Base-by-base conservation (phyloP, 169 alveolate genomes). In the Cystoisospora suis region DNA sequence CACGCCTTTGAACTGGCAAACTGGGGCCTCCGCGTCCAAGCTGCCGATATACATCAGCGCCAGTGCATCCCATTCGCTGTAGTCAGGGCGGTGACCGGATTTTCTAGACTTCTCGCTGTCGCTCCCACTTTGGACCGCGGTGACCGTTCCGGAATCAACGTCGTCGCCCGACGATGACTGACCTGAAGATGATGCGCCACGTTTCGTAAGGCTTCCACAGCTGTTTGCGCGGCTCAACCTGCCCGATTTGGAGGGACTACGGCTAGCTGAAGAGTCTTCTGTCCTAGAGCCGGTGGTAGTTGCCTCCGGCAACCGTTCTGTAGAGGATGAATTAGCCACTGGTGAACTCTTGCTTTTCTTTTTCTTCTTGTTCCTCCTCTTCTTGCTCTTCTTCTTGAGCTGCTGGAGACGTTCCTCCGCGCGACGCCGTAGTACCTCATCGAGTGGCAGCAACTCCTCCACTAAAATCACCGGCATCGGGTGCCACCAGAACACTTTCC, bases 21-120 rank as follows among this genome's bases (percentile, higher is more conserved):
- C 83, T 36, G 83, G 83, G 3, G 46, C 20, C 3, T 72, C 83
- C 7, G 83, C 47, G 83, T 40, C 47, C 23, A 72, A 56, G 83
- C 83, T 72, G 46, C 83, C 83, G 17, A 72, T 40, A 38, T 72
- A 72, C 58, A 72, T 40, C n/a, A 72, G 45, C n/a, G 56, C 49
- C 36, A 72, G 58, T 27, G 45, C 83, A 36, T 72, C 83, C 83
- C 83, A 72, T 32, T 72, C 83, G 53, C 83, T 36, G 40, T 65
- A 65, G 56, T 72, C 83, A 1, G 56, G 42, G 12, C 58, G 56
- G 7, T 27, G 38, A 34, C 58, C 32, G 58, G 15, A 9, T 0
- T 7, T 1, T 5, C 12, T 34, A 1, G 38, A 29, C 3, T 46
- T 40, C 47, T 38, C 56, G 27, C 58, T 32, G 17, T 34, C 83